Conservation (phyloP, 371 early-diverging fungal genomes). For the Entomophthora muscae region DNA sequence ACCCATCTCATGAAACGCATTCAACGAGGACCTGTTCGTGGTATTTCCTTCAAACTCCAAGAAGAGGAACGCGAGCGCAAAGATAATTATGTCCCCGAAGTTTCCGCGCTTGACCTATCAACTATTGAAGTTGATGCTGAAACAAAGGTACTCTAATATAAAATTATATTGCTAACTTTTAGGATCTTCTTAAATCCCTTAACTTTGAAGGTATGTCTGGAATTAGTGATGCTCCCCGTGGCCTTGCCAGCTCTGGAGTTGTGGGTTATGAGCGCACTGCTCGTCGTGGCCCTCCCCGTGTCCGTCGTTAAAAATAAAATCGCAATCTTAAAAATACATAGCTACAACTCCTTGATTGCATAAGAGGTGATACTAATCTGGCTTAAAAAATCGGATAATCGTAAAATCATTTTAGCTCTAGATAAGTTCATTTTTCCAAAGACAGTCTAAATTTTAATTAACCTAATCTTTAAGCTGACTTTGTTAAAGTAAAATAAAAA, state of each 20-base stretch:
- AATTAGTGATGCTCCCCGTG: slow-evolving; percentile 22
- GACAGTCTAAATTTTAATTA: no score
- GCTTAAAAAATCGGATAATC: no score
- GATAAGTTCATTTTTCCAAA: no score
- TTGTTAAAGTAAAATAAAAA: no score
- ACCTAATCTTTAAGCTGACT: no score
- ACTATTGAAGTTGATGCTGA: slow-evolving; percentile 92
- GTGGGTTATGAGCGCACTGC: slow-evolving; percentile 8
- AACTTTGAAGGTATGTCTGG: slow-evolving; percentile 76
- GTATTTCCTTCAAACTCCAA: slow-evolving; percentile 99
- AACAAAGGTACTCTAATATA: slow-evolving; percentile 34
- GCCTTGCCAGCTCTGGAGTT: slow-evolving; percentile 5
- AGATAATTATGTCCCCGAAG: slow-evolving; percentile 99
- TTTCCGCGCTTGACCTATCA: slow-evolving; percentile 92
- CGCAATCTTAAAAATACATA: no score
- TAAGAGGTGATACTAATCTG: no score
- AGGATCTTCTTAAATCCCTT: slow-evolving; percentile 89
- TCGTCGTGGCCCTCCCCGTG: slow-evolving; percentile 8
- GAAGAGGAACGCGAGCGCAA: slow-evolving; percentile 99
- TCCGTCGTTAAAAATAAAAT: slow-evolving; percentile 10
- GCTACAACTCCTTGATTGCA: no score
- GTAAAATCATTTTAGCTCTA: no score
- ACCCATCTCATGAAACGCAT: slow-evolving; percentile 99
- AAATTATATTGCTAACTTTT: not conserved
- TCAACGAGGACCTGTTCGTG: slow-evolving; percentile 97